phyloP scores from a whole-genome alignment of 2,329 filamentous ascomycete species.

The Raffaelea ambrosiae region DNA sequence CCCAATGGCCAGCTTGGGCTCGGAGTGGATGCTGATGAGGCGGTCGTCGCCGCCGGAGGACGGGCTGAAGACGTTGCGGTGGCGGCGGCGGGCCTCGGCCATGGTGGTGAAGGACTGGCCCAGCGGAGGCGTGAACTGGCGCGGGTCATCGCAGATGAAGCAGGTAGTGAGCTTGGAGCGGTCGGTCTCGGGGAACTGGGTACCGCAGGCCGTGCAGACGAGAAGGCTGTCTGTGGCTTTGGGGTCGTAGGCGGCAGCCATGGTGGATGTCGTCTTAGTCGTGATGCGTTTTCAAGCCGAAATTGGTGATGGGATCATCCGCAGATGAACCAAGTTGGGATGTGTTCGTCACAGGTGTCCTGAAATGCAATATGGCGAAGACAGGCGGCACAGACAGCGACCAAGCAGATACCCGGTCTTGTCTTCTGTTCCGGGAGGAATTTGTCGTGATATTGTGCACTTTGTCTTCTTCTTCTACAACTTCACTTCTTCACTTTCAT shows the following conservation, averaged over 20 bases:
- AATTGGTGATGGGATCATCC: too few relatives aligned
- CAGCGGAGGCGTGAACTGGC: slow-evolving; percentile 57
- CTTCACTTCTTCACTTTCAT: too few relatives aligned
- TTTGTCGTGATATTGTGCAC: too few relatives aligned
- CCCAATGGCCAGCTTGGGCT: slow-evolving; percentile 61
- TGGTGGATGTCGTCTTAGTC: neutral
- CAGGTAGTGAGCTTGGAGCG: slow-evolving; percentile 43
- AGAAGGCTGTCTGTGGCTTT: slow-evolving; percentile 23
- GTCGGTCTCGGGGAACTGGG: slow-evolving; percentile 53
- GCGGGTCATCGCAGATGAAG: slow-evolving; percentile 64
- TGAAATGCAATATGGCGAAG: too few relatives aligned
- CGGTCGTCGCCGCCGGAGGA: slow-evolving; percentile 30
- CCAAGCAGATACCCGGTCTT: too few relatives aligned
- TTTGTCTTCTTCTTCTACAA: too few relatives aligned
- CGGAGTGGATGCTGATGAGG: slow-evolving; percentile 38
- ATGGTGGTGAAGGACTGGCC: slow-evolving; percentile 62
- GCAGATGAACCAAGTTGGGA: too few relatives aligned
- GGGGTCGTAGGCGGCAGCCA: slow-evolving; percentile 8
- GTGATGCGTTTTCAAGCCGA: too few relatives aligned
- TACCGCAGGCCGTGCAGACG: slow-evolving; percentile 62
- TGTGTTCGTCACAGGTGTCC: too few relatives aligned
- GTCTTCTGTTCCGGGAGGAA: too few relatives aligned
- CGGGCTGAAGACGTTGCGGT: slow-evolving; percentile 46
- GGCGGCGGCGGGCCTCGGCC: slow-evolving; percentile 28
- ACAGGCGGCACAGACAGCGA: too few relatives aligned